phyloP scores from a whole-genome alignment of 2,329 filamentous ascomycete genomes.

The Amylocarpus encephaloides region DNA sequence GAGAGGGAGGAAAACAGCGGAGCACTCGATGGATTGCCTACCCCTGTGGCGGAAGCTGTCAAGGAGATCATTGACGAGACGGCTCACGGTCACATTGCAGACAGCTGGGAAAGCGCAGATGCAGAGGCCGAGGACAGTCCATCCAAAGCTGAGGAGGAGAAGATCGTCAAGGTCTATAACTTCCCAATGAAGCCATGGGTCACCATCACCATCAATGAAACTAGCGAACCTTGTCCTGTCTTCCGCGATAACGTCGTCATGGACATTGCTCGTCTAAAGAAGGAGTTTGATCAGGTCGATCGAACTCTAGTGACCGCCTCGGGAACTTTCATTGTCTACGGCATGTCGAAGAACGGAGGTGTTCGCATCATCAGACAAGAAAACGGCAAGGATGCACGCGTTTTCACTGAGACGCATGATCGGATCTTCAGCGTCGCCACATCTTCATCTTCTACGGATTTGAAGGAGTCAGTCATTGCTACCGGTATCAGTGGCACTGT shows the following conservation, averaged over 20 bases:
- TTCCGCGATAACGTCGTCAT: conserved; percentile 78
- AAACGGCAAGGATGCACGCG: conserved; percentile 82
- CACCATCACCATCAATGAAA: conserved; percentile 67
- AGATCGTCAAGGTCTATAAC: conserved; percentile 76
- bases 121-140: conserved; percentile 61
- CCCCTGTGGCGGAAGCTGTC: conserved; percentile 47
- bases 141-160: conserved; percentile 59
- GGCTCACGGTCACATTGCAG: conserved; percentile 54
- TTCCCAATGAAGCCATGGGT: conserved; percentile 97
- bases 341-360: conserved; percentile 86
- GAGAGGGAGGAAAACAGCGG: conserved; percentile 47
- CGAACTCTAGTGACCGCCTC: conserved; percentile 87
- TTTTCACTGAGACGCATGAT: conserved; percentile 87
- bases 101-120: conserved; percentile 87
- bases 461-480: conserved; percentile 76
- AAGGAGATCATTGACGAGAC: conserved; percentile 53
- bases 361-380: conserved; percentile 92
- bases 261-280: conserved; percentile 91
- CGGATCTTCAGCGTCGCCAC: conserved; percentile 92
- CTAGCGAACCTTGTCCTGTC: conserved; percentile 49
- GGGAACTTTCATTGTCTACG: conserved; percentile 87
- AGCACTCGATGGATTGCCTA: conserved; percentile 48
- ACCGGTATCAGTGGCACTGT: conserved; percentile 93
- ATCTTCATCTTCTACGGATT: conserved; percentile 58
- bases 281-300: conserved; percentile 96